These are phyloP conservation scores for Microsporum audouinii DNA, from an alignment of 2,329 filamentous ascomycete genomes.

Conservation along the genomic window DNA sequence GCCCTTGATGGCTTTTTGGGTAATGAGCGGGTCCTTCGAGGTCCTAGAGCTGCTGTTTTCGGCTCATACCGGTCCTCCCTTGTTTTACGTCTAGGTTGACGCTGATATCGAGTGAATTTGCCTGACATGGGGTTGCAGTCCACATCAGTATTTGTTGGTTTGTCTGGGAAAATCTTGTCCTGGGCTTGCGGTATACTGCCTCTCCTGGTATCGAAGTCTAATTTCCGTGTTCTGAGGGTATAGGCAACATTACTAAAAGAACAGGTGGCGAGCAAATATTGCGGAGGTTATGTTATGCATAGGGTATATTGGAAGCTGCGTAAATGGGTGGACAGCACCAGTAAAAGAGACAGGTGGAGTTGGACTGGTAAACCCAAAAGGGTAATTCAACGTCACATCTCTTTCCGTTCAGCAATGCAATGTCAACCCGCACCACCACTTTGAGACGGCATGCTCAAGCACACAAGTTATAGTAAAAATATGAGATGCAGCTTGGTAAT, in stretches of 20 bases:
- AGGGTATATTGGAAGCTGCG: background rate
- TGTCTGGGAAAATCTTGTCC: background rate
- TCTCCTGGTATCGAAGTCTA: background rate
- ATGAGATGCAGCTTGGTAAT: background rate
- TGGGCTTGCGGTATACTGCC: background rate
- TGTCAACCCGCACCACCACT: background rate
- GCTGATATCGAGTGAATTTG: constrained; percentile 33
- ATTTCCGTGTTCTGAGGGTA: background rate
- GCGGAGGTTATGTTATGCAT: no score
- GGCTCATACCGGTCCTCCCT: constrained; percentile 46
- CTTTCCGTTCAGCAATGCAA: background rate
- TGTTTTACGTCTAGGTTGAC: constrained; percentile 45
- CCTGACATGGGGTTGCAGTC: background rate
- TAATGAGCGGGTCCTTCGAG: constrained; percentile 11
- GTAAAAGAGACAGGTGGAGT: background rate
- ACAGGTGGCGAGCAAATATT: background rate
- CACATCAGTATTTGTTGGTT: background rate
- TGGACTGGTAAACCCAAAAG: background rate
- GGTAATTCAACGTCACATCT: background rate
- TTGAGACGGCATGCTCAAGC: background rate
- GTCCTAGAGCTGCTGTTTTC: constrained; percentile 16
- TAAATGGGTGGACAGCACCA: background rate
- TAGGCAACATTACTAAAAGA: background rate
- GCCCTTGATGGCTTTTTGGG: background rate
- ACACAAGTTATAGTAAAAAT: background rate